Conservation (phyloP, 164 flowering plant species). For the Berberis thunbergii region DNA sequence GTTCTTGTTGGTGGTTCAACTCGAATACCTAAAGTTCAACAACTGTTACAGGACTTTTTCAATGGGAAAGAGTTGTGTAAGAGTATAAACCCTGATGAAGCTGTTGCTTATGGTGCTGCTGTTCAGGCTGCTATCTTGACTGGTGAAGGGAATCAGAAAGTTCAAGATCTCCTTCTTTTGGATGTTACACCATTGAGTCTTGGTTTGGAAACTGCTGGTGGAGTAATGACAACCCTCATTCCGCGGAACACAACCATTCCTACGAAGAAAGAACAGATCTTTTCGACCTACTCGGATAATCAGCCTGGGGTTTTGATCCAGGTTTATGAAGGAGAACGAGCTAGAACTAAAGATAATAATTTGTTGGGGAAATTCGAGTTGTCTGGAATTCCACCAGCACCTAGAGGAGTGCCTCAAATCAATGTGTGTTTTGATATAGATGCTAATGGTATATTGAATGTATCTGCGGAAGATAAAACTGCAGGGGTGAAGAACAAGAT, state of each 20-base stretch:
- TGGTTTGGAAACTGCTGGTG: constrained; percentile 5
- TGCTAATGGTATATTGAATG: constrained; percentile 5
- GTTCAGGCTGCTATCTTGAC: constrained; percentile 5
- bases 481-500: constrained; percentile 8
- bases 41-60: constrained; percentile 4
- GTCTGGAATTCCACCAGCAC: constrained; percentile 5
- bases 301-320: constrained; percentile 5
- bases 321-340: constrained; percentile 6
- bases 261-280: constrained; percentile 5
- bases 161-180: neutral
- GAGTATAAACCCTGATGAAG: constrained; percentile 8
- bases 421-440: constrained; percentile 6
- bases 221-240: constrained; percentile 2
- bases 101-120: constrained; percentile 5
- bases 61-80: constrained; percentile 7
- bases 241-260: constrained; percentile 8
- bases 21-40: constrained; percentile 6
- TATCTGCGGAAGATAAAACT: constrained; percentile 5
- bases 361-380: constrained; percentile 6
- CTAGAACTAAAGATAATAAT: constrained; percentile 3
- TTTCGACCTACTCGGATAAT: constrained; percentile 6
- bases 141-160: constrained; percentile 6
- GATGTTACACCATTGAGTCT: constrained; percentile 6
- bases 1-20: constrained; percentile 9
- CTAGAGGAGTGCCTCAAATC: constrained; percentile 6